Evolutionary conservation across 2,329 filamentous ascomycete genomes (phyloP), one percentile per base, ranked within the genome.

Genomic region (Colletotrichum endophyticum): DNA sequence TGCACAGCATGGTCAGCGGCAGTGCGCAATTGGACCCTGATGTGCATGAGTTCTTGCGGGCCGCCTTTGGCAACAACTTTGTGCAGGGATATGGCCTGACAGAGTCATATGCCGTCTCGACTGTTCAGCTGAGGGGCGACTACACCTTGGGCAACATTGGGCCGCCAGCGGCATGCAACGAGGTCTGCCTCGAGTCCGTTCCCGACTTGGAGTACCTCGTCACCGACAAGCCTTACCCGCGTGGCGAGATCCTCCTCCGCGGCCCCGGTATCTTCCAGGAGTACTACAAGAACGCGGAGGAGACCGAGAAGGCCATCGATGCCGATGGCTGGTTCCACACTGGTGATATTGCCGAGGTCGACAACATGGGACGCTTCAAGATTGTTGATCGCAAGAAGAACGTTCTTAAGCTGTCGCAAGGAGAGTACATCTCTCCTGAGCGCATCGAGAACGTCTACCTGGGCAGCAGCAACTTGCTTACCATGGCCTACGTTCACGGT

Each of bases 371-470:
- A 78, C 95, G 96, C 77, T 94, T 99, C 89, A 93, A 92, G 85
- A 98, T 99, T 85, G 94, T 99, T 81, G 97, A 99, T 86, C 96
- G 97, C 81, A 94, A 96, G 87, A 99, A 99, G 94, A 99, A 99
- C 86, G 95, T 99, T n/a, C 92, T 99, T 83, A 99, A 99, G 91
- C 92, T 99, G 72, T 94, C 96, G 0, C 97, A 99, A 86, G 97
- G 97, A 84, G 97, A 99, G 87, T 99, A 99, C 87, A 95, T 99
- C 81, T 98, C 96, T 2, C 97, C 97, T 16, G 97, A 99, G 87
- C 95, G 96, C 73, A 95, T 99, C 82, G 97, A 99, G 89, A 98
- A 98, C 84, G 94, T 98, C 44, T 98, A 96, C 85, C 89, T 98
- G 78, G 95, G 94, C 78, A 96, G 94, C 86, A 93, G 93, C 78